Base-by-base conservation (phyloP, 192 early-diverging fungal genomes). In the Umbelopsis ramanniana region DNA sequence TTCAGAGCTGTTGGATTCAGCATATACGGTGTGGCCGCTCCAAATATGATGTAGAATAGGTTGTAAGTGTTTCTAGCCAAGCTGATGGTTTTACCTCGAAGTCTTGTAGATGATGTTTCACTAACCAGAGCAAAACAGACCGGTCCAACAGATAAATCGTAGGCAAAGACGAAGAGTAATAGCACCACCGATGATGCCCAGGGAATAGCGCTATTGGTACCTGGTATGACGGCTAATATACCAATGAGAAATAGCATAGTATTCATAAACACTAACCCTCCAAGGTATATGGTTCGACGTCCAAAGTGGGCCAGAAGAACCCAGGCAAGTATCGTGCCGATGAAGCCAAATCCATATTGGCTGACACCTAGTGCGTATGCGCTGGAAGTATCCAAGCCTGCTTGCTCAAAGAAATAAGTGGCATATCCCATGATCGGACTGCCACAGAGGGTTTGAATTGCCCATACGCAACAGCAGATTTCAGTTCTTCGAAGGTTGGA, bases 81-180 rank as follows among this genome's bases (percentile, higher is more conserved):
- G 24, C 29, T 38, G n/a, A 63, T 63, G 57, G 57, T 26, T 38
- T 63, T 63, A 4, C 15, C 26, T 0, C 57, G 57, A 5, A 63
- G 57, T 38, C 37, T 63, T 26, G 57, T 63, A 19, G 57, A 63
- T 1, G 57, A 38, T 63, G 57, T 63, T 19, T 63, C 57, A 38
- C 57, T 37, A 22, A 63, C 57, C 29, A 63, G 29, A 38, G 37
- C 57, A 7, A 37, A 63, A 29, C 29, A 37, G 14, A 63, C 29
- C 1, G 57, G 57, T 26, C 57, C 57, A 29, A 63, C 26, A 2
- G 57, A 37, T 7, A 63, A 21, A 15, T 63, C 29, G 11, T 38
- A 63, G 22, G 37, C 37, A 38, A 63, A 63, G 29, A 38, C 26
- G 17, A 63, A 38, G n/a, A 63, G 15, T 29, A 63, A 14, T 14